phyloP scores from a whole-genome alignment of 139 green algal genomes.

The Gonium pectorale region DNA sequence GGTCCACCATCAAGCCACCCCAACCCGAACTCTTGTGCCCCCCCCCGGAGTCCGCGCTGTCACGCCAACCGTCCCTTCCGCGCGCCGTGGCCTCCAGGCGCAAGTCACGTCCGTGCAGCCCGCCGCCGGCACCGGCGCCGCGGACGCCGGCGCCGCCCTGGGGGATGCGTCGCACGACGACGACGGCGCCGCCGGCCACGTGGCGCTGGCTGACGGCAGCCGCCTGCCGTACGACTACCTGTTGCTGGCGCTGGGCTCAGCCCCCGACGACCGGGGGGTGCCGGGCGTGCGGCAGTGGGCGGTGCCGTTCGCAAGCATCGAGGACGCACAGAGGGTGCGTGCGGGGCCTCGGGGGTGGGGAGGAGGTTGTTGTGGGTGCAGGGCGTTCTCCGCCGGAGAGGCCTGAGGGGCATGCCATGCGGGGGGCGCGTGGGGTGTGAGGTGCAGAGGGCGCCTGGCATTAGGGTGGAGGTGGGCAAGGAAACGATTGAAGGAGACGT shows the following conservation, averaged over 20 bases:
- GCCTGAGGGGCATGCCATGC: too few relatives aligned
- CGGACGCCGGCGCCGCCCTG: background rate
- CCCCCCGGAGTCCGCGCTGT: too few relatives aligned
- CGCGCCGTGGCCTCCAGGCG: background rate
- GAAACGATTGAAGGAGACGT: too few relatives aligned
- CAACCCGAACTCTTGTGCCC: too few relatives aligned
- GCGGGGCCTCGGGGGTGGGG: background rate
- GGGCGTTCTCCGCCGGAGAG: too few relatives aligned
- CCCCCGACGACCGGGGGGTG: slow-evolving; percentile 68
- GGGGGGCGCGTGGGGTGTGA: too few relatives aligned
- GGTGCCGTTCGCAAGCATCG: slow-evolving; percentile 83
- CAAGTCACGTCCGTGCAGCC: slow-evolving; percentile 31
- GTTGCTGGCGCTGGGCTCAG: slow-evolving; percentile 86
- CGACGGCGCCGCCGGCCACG: slow-evolving; percentile 57
- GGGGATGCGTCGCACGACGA: background rate
- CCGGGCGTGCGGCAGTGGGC: slow-evolving; percentile 87
- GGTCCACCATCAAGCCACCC: too few relatives aligned
- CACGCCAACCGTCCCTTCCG: too few relatives aligned
- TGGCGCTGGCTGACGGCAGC: slow-evolving; percentile 69
- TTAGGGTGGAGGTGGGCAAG: too few relatives aligned
- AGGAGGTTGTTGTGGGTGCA: background rate
- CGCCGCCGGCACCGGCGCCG: background rate
- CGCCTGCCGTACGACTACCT: slow-evolving; percentile 91
- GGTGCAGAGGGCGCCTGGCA: too few relatives aligned
- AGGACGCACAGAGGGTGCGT: slow-evolving; percentile 76